Evolutionary conservation across 2,329 filamentous ascomycete species (phyloP).

Genomic region (Lachnellula occidentalis): DNA sequence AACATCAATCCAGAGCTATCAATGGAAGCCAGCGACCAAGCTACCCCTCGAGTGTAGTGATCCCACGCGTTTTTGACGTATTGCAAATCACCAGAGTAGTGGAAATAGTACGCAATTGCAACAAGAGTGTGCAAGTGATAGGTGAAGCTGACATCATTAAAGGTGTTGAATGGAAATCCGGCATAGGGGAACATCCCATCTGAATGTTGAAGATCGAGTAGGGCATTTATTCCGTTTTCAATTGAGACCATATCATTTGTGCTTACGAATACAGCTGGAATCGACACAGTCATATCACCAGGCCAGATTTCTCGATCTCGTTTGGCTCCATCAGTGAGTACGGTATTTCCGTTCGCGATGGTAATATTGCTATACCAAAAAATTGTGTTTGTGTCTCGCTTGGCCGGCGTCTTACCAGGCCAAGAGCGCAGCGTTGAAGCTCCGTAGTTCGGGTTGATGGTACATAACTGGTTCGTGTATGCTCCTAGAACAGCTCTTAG

Average conservation of each 20-base stretch:
- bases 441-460: constrained; percentile 21
- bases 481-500: constrained; percentile 11
- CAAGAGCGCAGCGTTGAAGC: constrained; percentile 29
- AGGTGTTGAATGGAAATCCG: constrained; percentile 38
- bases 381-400: constrained; percentile 34
- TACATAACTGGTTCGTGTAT: constrained; percentile 29
- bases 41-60: constrained; percentile 42
- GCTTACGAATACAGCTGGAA: constrained; percentile 47
- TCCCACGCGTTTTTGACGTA: constrained; percentile 44
- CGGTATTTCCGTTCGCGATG: constrained; percentile 16
- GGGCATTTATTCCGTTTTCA: constrained; percentile 42
- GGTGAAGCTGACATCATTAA: constrained; percentile 43
- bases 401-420: not conserved
- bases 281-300: constrained; percentile 54
- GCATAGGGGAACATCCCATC: constrained; percentile 43
- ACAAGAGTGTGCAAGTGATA: constrained; percentile 56
- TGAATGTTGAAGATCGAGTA: constrained; percentile 36
- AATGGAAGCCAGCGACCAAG: constrained; percentile 37
- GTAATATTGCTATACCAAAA: constrained; percentile 31
- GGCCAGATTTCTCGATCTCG: constrained; percentile 56
- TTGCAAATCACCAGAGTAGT: constrained; percentile 46
- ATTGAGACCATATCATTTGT: constrained; percentile 44
- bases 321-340: constrained; percentile 51
- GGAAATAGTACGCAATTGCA: constrained; percentile 50
- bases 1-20: constrained; percentile 30